Conservation (phyloP, 305 asterid genomes). For the Caryopteris hybrid region DNA sequence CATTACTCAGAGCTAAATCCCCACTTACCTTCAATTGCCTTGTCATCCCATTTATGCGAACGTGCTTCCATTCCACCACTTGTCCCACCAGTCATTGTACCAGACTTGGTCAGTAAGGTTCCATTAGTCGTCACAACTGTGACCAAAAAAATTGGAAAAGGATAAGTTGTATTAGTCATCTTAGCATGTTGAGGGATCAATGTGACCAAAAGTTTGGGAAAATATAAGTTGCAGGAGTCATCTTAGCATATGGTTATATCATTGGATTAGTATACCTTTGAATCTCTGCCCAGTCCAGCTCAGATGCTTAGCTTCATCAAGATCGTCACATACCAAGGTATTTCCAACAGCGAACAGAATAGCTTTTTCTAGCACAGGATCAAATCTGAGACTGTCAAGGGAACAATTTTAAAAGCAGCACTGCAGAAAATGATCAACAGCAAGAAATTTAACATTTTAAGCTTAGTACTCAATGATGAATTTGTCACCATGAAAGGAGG, state of each 20-base stretch:
- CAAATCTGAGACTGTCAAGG: constrained; percentile 72
- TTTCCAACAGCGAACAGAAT: constrained; percentile 93
- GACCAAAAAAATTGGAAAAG: constrained; percentile 7
- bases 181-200: constrained; percentile 50
- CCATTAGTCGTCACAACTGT: constrained; percentile 98
- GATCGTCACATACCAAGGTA: constrained; percentile 94
- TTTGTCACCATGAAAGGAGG: constrained; percentile 1
- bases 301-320: constrained; percentile 88
- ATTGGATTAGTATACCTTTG: constrained; percentile 57
- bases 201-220: constrained; percentile 25
- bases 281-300: constrained; percentile 94
- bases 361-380: constrained; percentile 83
- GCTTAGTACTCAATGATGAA: constrained; percentile 4
- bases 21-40: constrained; percentile 72
- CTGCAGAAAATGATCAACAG: constrained; percentile 10
- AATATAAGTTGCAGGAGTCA: constrained; percentile 7
- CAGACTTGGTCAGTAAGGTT: constrained; percentile 86
- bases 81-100: constrained; percentile 99
- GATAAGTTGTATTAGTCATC: constrained; percentile 10
- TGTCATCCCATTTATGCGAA: constrained; percentile 98
- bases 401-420: constrained; percentile 20
- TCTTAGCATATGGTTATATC: constrained; percentile 19
- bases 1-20: not conserved
- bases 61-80: constrained; percentile 99
- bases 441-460: constrained; percentile 7